These are phyloP conservation scores for Raffaelea ambrosiae DNA, from an alignment of 2,329 filamentous ascomycete genomes.

Conservation along the genomic window DNA sequence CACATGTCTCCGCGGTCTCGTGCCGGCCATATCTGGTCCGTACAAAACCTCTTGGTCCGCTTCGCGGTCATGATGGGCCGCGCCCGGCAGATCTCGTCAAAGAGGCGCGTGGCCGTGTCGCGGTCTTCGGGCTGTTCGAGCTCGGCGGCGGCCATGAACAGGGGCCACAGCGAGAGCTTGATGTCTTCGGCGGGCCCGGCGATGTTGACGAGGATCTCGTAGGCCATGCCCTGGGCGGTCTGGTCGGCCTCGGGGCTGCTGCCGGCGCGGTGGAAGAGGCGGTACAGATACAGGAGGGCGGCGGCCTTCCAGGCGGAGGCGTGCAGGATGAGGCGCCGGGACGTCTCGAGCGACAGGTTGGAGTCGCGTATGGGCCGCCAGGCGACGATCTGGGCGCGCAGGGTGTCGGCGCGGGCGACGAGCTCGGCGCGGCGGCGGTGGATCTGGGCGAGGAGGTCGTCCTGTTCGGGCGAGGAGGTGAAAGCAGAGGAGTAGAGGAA, in stretches of 20 bases:
- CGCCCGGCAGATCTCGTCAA: slow-evolving; percentile 7
- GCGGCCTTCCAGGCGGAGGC: slow-evolving; percentile 11
- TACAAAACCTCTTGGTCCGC: slow-evolving; percentile 8
- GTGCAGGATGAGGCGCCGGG: slow-evolving; percentile 9
- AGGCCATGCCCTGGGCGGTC: slow-evolving; percentile 9
- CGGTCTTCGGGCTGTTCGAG: slow-evolving; percentile 11
- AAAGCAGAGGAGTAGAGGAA: neutral
- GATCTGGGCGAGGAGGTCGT: neutral
- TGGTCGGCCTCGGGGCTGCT: slow-evolving; percentile 5
- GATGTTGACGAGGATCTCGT: slow-evolving; percentile 13
- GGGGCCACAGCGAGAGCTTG: slow-evolving; percentile 12
- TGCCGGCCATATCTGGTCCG: slow-evolving; percentile 10
- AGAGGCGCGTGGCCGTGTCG: slow-evolving; percentile 4
- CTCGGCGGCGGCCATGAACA: slow-evolving; percentile 12
- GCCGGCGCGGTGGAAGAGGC: slow-evolving; percentile 10
- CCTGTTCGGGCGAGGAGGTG: neutral
- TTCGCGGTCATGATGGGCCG: slow-evolving; percentile 9
- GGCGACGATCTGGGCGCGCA: slow-evolving; percentile 9
- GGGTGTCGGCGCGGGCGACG: slow-evolving; percentile 5
- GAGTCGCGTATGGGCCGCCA: slow-evolving; percentile 11
- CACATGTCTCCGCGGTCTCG: slow-evolving; percentile 10
- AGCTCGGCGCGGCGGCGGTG: slow-evolving; percentile 4
- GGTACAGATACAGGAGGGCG: slow-evolving; percentile 9
- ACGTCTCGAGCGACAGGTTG: slow-evolving; percentile 7
- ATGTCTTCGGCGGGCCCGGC: slow-evolving; percentile 9